A percentile compares a stretch with the other conserved stretches of the same genome.
phyloP scores from a whole-genome alignment of 2,329 filamentous ascomycete species.

The Acrocalymma vagum region DNA sequence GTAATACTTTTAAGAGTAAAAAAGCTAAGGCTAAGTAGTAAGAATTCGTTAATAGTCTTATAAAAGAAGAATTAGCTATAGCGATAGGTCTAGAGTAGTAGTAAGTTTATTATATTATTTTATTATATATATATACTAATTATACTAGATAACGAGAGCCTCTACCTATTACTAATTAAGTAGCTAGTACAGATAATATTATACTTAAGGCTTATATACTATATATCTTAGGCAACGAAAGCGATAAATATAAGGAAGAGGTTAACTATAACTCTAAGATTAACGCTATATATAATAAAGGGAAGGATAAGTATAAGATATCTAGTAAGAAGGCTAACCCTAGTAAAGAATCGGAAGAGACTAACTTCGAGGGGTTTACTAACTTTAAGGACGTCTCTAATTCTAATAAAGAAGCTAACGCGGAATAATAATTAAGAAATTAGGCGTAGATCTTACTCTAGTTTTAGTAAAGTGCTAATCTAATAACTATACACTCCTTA shows the following conservation, averaged over 20 bases:
- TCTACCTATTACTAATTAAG: conserved; percentile 1
- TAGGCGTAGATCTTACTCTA: conserved; percentile 1
- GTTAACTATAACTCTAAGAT: conserved; percentile 1
- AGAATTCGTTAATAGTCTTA: conserved; percentile 2
- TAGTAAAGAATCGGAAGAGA: background rate
- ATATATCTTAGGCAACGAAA: background rate
- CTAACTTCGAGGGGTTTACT: background rate
- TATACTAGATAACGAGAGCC: conserved; percentile 3
- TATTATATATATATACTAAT: background rate
- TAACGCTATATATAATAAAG: background rate
- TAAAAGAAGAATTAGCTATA: conserved; percentile 2
- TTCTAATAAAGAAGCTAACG: background rate
- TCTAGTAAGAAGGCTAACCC: background rate
- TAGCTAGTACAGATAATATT: background rate
- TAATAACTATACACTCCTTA: too few species aligned
- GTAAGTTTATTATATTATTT: conserved; percentile 7
- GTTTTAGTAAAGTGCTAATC: too few species aligned
- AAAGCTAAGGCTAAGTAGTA: conserved; percentile 3
- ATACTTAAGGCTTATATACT: background rate
- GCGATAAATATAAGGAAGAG: background rate
- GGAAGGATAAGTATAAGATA: background rate
- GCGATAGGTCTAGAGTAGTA: conserved; percentile 1
- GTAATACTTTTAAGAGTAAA: conserved; percentile 4
- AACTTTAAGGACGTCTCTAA: conserved; percentile 3
- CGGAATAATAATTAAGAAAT: background rate